Percentiles rank a stretch among this genome's conserved stretches.
Evolutionary conservation across 2,329 filamentous ascomycete genomes (phyloP).

Genomic region (Aspergillus sp.): DNA sequence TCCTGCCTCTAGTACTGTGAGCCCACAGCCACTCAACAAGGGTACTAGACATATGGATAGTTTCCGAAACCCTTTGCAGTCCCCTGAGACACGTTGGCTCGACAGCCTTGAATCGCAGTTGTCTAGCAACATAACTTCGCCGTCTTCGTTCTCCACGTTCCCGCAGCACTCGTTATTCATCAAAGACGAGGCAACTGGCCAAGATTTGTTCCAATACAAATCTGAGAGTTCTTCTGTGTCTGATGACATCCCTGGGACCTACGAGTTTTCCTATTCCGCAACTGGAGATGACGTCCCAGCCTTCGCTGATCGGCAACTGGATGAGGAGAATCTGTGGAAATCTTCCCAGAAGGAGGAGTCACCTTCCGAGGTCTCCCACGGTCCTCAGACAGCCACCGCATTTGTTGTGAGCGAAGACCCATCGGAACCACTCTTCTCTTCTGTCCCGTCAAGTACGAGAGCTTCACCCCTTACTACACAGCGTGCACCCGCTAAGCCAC

Average conservation of each 20-base stretch:
- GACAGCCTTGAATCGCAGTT: conserved; percentile 34
- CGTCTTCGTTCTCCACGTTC: conserved; percentile 22
- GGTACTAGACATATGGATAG: conserved; percentile 18
- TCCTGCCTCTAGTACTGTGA: conserved; percentile 16
- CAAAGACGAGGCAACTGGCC: conserved; percentile 19
- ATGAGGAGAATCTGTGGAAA: conserved; percentile 34
- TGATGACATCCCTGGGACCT: conserved; percentile 33
- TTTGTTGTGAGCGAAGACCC: conserved; percentile 38
- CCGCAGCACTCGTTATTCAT: conserved; percentile 18
- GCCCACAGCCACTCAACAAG: conserved; percentile 24
- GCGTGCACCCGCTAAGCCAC: conserved; percentile 26
- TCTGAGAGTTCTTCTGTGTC: conserved; percentile 40
- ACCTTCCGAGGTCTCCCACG: conserved; percentile 25
- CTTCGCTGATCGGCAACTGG: conserved; percentile 30
- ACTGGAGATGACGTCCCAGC: conserved; percentile 30
- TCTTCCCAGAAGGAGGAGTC: conserved; percentile 25
- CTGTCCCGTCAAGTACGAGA: conserved; percentile 24
- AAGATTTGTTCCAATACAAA: conserved; percentile 35
- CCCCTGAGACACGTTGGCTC: conserved; percentile 36
- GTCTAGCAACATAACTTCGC: conserved; percentile 28
- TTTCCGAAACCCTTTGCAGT: conserved; percentile 27
- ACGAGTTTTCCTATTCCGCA: conserved; percentile 34
- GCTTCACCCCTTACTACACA: conserved; percentile 24
- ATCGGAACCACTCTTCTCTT: conserved; percentile 29
- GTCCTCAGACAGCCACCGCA: conserved; percentile 29